These are phyloP conservation scores for Streptanthus diversifolius DNA, from an alignment of 345 rosid species.

Conservation along the genomic window DNA sequence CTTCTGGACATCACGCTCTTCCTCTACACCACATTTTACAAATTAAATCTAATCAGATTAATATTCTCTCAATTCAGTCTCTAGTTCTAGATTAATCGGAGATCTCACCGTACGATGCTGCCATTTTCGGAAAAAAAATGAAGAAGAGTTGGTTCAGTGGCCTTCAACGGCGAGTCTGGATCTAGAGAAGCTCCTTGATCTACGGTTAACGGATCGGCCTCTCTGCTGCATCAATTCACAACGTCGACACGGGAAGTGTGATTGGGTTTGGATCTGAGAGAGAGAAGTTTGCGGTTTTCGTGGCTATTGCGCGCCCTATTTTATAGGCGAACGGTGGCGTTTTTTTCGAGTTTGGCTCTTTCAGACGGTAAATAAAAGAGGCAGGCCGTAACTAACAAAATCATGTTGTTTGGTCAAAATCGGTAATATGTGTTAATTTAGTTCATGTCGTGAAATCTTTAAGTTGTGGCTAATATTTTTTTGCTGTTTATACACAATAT, in stretches of 20 bases:
- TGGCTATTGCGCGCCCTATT: slow-evolving; percentile 3
- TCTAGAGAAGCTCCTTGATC: slow-evolving; percentile 84
- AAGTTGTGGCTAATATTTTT: not conserved
- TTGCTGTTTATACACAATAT: no score
- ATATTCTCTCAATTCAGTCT: not conserved
- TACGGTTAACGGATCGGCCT: slow-evolving; percentile 58
- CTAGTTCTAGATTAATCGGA: not conserved
- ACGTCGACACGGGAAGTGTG: not conserved
- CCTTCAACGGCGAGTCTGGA: slow-evolving; percentile 81
- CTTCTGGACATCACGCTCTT: slow-evolving; percentile 74
- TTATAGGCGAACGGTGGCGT: slow-evolving; percentile 21
- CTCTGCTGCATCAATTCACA: slow-evolving; percentile 59
- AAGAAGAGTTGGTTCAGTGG: slow-evolving; percentile 17
- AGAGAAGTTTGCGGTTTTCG: not conserved
- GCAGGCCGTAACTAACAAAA: not conserved
- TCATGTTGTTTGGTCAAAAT: not conserved
- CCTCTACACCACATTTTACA: slow-evolving; percentile 37
- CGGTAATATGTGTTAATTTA: not conserved
- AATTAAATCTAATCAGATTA: not conserved
- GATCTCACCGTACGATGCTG: slow-evolving; percentile 34
- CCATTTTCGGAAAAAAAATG: slow-evolving; percentile 38
- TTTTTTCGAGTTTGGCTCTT: not conserved
- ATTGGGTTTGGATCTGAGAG: not conserved
- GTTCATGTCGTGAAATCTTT: not conserved
- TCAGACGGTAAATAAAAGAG: not conserved